Conservation (phyloP, 2,329 filamentous ascomycete genomes). For the Claviceps paspali region DNA sequence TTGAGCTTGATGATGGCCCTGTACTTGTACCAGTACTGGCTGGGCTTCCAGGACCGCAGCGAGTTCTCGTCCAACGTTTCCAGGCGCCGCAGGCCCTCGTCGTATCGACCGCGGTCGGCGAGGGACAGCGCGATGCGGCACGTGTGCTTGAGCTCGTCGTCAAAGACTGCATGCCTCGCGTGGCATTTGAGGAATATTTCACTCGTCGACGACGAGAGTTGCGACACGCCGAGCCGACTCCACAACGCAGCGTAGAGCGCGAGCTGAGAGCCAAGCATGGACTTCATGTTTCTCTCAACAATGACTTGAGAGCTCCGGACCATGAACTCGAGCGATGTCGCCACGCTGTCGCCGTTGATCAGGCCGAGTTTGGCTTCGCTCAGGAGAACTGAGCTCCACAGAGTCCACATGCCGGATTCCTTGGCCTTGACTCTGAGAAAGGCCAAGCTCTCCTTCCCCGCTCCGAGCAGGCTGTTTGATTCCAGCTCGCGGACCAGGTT, state of each 20-base stretch:
- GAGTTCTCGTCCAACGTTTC: constrained; percentile 38
- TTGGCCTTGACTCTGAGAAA: constrained; percentile 78
- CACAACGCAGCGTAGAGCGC: constrained; percentile 60
- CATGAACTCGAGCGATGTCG: constrained; percentile 57
- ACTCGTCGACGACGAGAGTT: constrained; percentile 43
- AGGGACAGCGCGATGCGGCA: constrained; percentile 50
- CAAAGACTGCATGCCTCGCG: constrained; percentile 39
- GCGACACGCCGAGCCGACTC: constrained; percentile 52
- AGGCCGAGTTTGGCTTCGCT: constrained; percentile 74
- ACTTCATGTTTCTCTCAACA: constrained; percentile 58
- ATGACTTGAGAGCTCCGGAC: constrained; percentile 73
- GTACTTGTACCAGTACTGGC: constrained; percentile 57
- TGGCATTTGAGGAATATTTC: constrained; percentile 68
- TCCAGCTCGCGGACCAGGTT: constrained; percentile 55
- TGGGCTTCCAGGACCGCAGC: constrained; percentile 59
- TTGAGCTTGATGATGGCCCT: constrained; percentile 50
- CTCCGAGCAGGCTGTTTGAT: constrained; percentile 58
- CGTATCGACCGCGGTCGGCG: constrained; percentile 53
- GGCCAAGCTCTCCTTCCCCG: constrained; percentile 64
- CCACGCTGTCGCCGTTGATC: constrained; percentile 50
- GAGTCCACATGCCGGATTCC: constrained; percentile 70
- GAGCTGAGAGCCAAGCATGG: constrained; percentile 58
- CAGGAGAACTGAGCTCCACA: constrained; percentile 70
- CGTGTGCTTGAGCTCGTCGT: constrained; percentile 63
- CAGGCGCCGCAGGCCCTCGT: constrained; percentile 38